A percentile compares a stretch with the other conserved stretches of the same genome.
Conservation (phyloP, 768 basidiomycete species). For the Mrakia blollopis region DNA sequence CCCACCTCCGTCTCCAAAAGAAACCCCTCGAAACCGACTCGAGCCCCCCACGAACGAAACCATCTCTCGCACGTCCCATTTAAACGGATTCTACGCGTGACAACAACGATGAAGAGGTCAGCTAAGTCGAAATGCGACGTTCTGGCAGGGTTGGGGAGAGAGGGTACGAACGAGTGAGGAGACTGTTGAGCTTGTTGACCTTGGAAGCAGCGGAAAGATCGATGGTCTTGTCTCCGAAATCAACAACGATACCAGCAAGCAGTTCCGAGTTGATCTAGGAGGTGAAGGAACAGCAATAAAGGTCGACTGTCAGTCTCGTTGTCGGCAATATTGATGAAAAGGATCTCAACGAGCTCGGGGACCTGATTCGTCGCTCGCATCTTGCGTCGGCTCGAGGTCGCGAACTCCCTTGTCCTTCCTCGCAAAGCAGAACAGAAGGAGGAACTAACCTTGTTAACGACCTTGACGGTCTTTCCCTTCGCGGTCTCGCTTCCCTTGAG, state of each 20-base stretch:
- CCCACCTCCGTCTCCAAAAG: not conserved
- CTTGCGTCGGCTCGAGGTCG: not conserved
- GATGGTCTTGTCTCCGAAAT: conserved; percentile 97
- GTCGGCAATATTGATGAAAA: not conserved
- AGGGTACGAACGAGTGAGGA: conserved; percentile 63
- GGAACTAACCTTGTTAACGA: conserved; percentile 76
- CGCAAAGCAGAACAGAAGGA: not conserved
- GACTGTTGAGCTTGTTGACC: conserved; percentile 88
- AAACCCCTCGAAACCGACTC: not conserved
- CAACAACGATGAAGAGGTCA: not conserved
- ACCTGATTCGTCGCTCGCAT: not conserved
- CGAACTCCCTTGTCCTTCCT: not conserved
- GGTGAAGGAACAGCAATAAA: conserved; percentile 29
- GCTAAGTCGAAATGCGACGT: too few species aligned
- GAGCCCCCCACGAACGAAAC: not conserved
- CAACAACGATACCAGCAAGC: conserved; percentile 86
- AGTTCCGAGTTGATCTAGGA: conserved; percentile 81
- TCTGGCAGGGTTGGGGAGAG: too few species aligned
- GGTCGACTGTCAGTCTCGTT: conserved; percentile 1
- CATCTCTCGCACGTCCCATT: not conserved
- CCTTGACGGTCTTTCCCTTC: conserved; percentile 80
- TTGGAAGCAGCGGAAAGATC: conserved; percentile 91
- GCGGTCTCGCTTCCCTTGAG: conserved; percentile 83
- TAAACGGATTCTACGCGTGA: not conserved
- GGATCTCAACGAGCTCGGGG: not conserved